Conservation (phyloP, 2,329 filamentous ascomycete genomes). For the Pyrenochaeta sp. region DNA sequence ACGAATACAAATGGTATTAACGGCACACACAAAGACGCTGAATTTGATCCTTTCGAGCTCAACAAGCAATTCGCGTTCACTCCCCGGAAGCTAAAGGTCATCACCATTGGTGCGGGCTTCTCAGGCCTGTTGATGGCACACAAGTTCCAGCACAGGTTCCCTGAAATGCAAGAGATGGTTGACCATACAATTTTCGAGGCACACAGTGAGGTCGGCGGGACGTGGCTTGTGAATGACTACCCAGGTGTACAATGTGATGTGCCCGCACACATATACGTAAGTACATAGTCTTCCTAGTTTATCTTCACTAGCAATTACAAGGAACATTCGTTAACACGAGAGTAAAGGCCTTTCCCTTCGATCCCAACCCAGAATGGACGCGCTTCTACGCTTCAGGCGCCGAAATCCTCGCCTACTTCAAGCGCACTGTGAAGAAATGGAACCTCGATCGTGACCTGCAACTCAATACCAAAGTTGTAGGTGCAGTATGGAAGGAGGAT, state of each 20-base stretch:
- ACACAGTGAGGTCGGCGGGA: conserved; percentile 47
- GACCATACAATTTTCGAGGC: conserved; percentile 36
- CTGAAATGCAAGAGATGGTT: conserved; percentile 36
- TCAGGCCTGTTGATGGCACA: conserved; percentile 47
- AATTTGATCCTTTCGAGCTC: conserved; percentile 27
- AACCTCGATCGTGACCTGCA: conserved; percentile 44
- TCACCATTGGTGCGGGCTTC: conserved; percentile 45
- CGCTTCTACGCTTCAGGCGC: conserved; percentile 48
- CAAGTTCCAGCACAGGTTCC: conserved; percentile 42
- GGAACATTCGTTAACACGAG: background rate
- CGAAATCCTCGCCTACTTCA: conserved; percentile 54
- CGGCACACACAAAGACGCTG: conserved; percentile 1
- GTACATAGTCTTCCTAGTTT: background rate
- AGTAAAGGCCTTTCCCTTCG: conserved; percentile 46
- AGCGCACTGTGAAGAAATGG: conserved; percentile 48
- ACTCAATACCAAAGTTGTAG: conserved; percentile 45
- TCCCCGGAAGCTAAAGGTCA: conserved; percentile 25
- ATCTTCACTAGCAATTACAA: background rate
- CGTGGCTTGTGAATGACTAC: conserved; percentile 50
- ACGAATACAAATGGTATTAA: conserved; percentile 6
- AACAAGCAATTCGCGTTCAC: conserved; percentile 28
- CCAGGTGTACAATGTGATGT: conserved; percentile 53
- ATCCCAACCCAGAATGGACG: conserved; percentile 53
- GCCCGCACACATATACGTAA: conserved; percentile 30
- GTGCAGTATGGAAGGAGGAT: conserved; percentile 47